Evolutionary conservation across 345 rosid species (phyloP), one percentile per base, ranked within the genome.

Genomic region (Durio zibethinus): DNA sequence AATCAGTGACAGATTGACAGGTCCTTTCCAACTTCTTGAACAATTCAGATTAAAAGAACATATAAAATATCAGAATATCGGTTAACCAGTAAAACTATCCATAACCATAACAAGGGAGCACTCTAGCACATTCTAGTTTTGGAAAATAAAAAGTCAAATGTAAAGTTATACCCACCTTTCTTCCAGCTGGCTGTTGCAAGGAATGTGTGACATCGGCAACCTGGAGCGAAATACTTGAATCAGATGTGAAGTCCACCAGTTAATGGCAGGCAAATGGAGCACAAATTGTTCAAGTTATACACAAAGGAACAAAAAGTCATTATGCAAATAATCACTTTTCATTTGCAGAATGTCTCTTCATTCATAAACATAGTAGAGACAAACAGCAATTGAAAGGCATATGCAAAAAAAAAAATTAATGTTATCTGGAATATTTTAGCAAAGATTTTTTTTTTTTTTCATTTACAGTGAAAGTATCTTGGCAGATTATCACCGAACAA

Each of bases 171-270:
- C 68, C 29, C 40, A 93, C 99, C 98, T 95, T 91, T 86, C 67
- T 92, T 74, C 97, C 97, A 57, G 98, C 97, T 81, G 99, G 99
- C 86, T 93, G 98, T 79, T 93, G 99, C 38, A 95, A 85, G 43
- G 99, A 88, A 85, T 95, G 98, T 40, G 98, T 95, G 54, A 95
- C 73, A 84, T 95, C 99, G 61, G 99, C 98, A 11, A 93, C 97
- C 98, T 95, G 89, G 29, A 77, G 50, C 54, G 72, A 83, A 78
- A 74, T 56, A 73, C 18, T 20, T 21, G 54, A 77, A 74, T 66
- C 56, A 64, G 66, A 52, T 70, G 53, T 7, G 54, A 62, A 33
- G 43, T 47, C 43, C 52, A 66, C 7, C 60, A 38, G 27, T 72
- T 79, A 42, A 23, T 48, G 42, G 53, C 53, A 67, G 21, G 52